phyloP scores from a whole-genome alignment of 2,329 filamentous ascomycete genomes.

The Nemania abortiva region DNA sequence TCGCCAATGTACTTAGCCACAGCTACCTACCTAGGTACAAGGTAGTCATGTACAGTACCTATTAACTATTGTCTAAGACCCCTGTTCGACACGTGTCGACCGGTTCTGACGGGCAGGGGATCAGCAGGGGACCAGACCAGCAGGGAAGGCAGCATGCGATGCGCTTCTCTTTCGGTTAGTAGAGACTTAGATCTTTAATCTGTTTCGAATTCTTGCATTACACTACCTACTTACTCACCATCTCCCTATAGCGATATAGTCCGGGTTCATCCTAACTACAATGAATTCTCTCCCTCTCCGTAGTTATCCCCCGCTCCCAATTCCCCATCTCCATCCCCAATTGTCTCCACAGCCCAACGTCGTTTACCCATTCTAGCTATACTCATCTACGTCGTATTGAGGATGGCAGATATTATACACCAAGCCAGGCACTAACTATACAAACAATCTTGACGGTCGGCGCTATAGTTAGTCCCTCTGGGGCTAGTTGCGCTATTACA shows the following conservation, averaged over 20 bases:
- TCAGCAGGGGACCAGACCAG: background rate
- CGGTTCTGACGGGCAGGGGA: conserved; percentile 14
- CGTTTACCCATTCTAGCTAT: background rate
- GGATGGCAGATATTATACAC: no score
- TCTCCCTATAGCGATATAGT: background rate
- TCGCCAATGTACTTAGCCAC: no score
- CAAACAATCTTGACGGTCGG: background rate
- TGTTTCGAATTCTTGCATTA: background rate
- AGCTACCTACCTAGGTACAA: no score
- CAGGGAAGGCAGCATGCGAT: background rate
- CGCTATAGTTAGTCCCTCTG: no score
- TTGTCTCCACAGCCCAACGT: background rate
- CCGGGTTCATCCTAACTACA: background rate
- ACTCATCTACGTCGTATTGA: background rate
- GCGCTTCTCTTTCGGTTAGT: conserved; percentile 30
- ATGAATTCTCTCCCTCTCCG: no score
- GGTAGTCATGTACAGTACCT: no score
- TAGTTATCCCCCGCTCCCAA: background rate
- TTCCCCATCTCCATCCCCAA: background rate
- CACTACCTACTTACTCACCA: background rate
- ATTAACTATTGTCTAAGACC: conserved; percentile 5
- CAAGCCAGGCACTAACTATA: no score
- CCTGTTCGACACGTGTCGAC: conserved; percentile 38
- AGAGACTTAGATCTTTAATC: background rate
- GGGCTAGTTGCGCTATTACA: no score